Base-by-base conservation (phyloP, 768 basidiomycete species). In the Russula foetens region DNA sequence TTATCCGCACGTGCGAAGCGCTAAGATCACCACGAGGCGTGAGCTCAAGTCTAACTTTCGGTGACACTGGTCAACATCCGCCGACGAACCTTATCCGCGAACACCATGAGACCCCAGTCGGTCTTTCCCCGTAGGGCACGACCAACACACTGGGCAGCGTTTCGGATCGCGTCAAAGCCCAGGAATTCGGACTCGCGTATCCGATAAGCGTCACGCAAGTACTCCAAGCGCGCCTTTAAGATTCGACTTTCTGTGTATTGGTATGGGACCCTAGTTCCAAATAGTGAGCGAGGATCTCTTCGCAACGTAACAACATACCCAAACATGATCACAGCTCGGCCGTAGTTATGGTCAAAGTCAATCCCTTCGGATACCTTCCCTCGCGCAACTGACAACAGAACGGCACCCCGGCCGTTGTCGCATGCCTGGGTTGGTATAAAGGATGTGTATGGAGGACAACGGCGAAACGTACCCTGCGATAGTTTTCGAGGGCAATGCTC, bases 311-410 rank as follows among this genome's bases (percentile, higher is more conserved):
- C 31, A 72, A 71, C 80, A 56, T 71, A 93, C 92, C 97, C 97
- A 76, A 99, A 98, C 97, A 99, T 98, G 71, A 99, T 93, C 71
- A 98, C 94, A 66, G 97, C 97, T 52, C 97, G 83, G 2, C 97
- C 97, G 70, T 98, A 99, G 71, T 99, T 98, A 74, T 99, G 97
- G 71, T 99, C 97, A 69, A 99, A 99, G 84, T 99, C 97, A 68
- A 99, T 99, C n/a, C 97, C 97, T 74, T 99, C 97, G 0, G 97
- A 98, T 0, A 99, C 97, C 72, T 99, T 99, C 3, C 97, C 97
- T 77, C 97, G 86, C 29, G 97, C 97, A 35, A 99, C 97, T 24
- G 97, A 98, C 43, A 99, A 78, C 31, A 99, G 78, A 29, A 98
- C 94, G 21, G 97, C 97, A 2, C 97, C 97, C 52, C 97, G 84